Evolutionary conservation across 2,329 filamentous ascomycete species (phyloP), one percentile per base, ranked within the genome.

Genomic region (Colletotrichum endophyticum): DNA sequence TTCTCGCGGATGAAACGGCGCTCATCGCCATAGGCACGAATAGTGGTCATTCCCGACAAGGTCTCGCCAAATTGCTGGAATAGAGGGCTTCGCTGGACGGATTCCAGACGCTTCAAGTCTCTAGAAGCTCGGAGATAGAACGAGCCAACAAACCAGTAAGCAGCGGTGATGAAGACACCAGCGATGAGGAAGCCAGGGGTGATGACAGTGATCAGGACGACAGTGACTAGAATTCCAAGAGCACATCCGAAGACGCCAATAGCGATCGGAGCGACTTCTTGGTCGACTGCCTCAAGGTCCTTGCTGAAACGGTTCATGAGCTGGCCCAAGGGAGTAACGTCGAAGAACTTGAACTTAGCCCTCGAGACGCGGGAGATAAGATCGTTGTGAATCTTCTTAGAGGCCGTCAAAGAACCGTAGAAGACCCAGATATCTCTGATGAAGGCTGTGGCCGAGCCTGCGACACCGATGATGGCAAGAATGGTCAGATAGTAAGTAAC

Each of bases 41-140:
- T 99, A 0, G 97, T 99, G 5, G 96, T 98, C 84, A 99, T 97
- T 32, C 97, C 97, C 67, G 93, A 95, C 22, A 99, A 87, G 0
- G 98, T 99, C 87, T 99, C 97, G 78, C 97, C 96, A 80, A 99
- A 99, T 80, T 99, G 97, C 85, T 99, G 97, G 87, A 98, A 99
- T 8, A 99, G 88, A 2, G 97, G 97, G 84, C 96, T 99, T 82
- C 96, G 92, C 84, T 98, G 95, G 2, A 99, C 93, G 8, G 96
- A 98, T 84, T 99, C 98, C 8, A 99, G 88, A 66, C 97, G 93
- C 88, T 99, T 99, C 72, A 99, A 90, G 82, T 99, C 97, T 78
- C 96, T 93, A n/a, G 97, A 99, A 0, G 96, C 94, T 79, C 93
- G 93, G 63, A 99, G 91, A 84, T 99, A 99, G 82, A 99, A 95